Base-by-base conservation (phyloP, 306 rosid species). In the Vachellia pachyceras region DNA sequence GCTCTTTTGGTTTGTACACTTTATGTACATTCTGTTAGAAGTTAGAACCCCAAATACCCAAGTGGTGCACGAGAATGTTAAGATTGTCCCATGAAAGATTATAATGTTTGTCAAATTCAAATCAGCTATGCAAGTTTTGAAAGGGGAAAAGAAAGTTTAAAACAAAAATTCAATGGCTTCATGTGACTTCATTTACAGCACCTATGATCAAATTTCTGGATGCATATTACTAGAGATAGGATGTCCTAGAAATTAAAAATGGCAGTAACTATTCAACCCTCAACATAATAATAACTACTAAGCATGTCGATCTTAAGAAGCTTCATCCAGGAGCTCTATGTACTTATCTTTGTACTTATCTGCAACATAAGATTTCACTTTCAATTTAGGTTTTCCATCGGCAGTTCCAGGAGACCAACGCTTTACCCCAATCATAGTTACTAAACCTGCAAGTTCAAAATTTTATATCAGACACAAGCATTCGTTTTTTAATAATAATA, bases 381-480 rank as follows among this genome's bases (percentile, higher is more conserved):
- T 85, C 82, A 89, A 68, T 66, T 49, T 72, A 7, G 80, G 85
- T 23, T 70, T 63, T 39, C 86, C 90, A 39, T 78, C 78, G 3
- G 71, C 89, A 67, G 84, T 82, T 22, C 74, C 84, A 8, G 92
- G 94, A 68, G 94, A 88, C 35, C 77, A 75, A 45, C 78, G 85
- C 87, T 90, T 90, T 82, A 87, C 67, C 73, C 92, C 94, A 42
- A 89, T 90, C 14, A 88, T 88, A 10, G 94, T 90, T 10, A 90
- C 82, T 39, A 89, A 77, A 75, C 88, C 94, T 90, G 89, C 81
- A 60, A 49, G 54, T n/a, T 33, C 22, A 57, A 25, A 69, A 69
- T 42, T 7, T 22, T 5, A 13, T 11, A 42, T 69, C 54, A 69
- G 37, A 44, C 36, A 42, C 18, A 41, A 10, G 10, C 12, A 69